Conservation (phyloP, 225 moss, liverwort and hornwort species). For the Anthoceros angustus region DNA sequence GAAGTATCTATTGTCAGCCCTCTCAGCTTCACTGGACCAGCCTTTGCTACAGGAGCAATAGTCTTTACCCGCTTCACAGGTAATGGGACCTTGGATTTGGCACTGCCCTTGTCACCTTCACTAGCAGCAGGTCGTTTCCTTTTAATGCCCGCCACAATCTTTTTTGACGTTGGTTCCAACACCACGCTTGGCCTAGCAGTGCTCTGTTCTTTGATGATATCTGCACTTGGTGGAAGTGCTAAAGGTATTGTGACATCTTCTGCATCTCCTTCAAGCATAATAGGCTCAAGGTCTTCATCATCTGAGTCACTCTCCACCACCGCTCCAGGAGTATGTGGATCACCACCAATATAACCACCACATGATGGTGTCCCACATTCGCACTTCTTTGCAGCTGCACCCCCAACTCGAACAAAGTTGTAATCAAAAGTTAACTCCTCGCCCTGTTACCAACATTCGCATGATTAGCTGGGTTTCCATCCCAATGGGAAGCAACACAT, state of each 20-base stretch:
- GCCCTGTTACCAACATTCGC: constrained; percentile 23
- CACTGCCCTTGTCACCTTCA: constrained; percentile 21
- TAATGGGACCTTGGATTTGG: constrained; percentile 16
- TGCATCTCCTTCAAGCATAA: constrained; percentile 68
- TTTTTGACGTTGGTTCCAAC: constrained; percentile 16
- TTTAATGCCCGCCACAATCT: constrained; percentile 32
- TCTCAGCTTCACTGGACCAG: constrained; percentile 7
- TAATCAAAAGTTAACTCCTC: constrained; percentile 92
- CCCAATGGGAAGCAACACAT: too few species aligned
- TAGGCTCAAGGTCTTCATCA: constrained; percentile 74
- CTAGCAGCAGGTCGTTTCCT: constrained; percentile 28
- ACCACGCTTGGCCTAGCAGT: constrained; percentile 31
- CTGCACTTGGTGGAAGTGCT: constrained; percentile 7
- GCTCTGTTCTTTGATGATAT: constrained; percentile 26
- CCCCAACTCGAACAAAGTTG: constrained; percentile 77
- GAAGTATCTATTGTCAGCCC: constrained; percentile 25
- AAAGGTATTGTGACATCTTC: constrained; percentile 21
- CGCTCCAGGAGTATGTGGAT: constrained; percentile 66
- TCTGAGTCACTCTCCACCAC: constrained; percentile 78
- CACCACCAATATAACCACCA: constrained; percentile 80
- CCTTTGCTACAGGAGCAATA: constrained; percentile 22
- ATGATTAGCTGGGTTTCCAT: neutral
- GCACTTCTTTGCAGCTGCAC: constrained; percentile 87
- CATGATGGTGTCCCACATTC: constrained; percentile 71
- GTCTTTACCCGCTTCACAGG: constrained; percentile 58